Conservation (phyloP, 2,329 filamentous ascomycete species). For the Aphanocladium album region DNA sequence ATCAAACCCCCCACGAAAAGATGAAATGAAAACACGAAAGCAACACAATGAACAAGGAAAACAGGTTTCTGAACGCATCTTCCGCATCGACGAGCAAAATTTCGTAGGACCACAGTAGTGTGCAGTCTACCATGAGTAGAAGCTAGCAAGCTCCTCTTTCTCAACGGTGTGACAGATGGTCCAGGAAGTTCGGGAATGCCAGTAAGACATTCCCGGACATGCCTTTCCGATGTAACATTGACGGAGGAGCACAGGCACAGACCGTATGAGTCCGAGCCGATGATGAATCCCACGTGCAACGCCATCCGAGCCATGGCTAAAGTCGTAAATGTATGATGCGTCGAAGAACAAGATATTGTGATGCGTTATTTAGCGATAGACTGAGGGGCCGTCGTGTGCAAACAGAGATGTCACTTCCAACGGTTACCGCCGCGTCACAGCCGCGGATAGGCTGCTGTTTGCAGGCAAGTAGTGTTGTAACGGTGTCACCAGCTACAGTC, state of each 20-base stretch:
- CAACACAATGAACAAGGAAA: conserved; percentile 21
- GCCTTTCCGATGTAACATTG: conserved; percentile 12
- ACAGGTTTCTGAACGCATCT: conserved; percentile 3
- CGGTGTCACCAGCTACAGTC: neutral
- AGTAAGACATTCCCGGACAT: conserved; percentile 4
- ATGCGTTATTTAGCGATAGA: conserved; percentile 17
- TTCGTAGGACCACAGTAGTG: neutral
- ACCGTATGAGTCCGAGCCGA: neutral
- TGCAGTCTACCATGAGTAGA: conserved; percentile 7
- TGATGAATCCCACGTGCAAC: conserved; percentile 16
- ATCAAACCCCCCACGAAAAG: conserved; percentile 17
- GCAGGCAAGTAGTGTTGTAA: neutral
- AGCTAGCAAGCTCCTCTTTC: neutral
- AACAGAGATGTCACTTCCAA: neutral
- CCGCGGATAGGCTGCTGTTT: neutral
- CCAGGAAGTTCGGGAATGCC: conserved; percentile 9
- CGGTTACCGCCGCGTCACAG: neutral
- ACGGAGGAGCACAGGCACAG: neutral
- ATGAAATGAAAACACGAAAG: conserved; percentile 22
- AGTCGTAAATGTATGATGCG: conserved; percentile 30
- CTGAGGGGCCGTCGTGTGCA: neutral
- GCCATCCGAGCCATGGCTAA: conserved; percentile 36
- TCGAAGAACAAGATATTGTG: conserved; percentile 41
- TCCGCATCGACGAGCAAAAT: conserved; percentile 5
- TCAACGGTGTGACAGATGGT: conserved; percentile 1